Percentiles rank a stretch among this genome's conserved stretches.
Evolutionary conservation across 2,329 filamentous ascomycete species (phyloP).

Genomic region (Fusarium acutatum): DNA sequence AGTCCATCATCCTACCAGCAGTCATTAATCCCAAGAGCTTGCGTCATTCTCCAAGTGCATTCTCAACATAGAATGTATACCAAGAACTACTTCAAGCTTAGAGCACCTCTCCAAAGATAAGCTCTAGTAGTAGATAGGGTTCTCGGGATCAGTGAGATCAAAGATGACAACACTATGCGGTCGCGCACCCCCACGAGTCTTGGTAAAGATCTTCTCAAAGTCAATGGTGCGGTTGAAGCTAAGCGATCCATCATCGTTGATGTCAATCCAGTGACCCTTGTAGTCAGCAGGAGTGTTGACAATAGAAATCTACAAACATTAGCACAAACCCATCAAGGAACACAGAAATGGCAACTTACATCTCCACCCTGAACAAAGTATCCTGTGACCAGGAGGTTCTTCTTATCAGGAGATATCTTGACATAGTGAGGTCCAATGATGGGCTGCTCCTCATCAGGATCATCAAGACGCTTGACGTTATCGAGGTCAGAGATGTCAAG

Average conservation of each 20-base stretch:
- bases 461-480: conserved; percentile 68
- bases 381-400: conserved; percentile 70
- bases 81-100: background rate
- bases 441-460: conserved; percentile 66
- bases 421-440: conserved; percentile 70
- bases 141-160: conserved; percentile 62
- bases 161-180: conserved; percentile 66
- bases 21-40: background rate
- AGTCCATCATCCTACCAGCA: too few relatives aligned
- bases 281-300: conserved; percentile 69
- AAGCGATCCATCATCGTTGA: conserved; percentile 62
- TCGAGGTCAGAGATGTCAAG: conserved; percentile 57
- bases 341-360: conserved; percentile 28
- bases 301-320: conserved; percentile 55
- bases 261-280: conserved; percentile 70
- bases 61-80: background rate
- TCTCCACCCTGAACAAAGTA: conserved; percentile 72
- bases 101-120: background rate
- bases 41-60: too few relatives aligned
- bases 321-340: rapidly evolving
- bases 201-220: conserved; percentile 61
- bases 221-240: conserved; percentile 68
- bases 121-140: conserved; percentile 58
- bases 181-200: conserved; percentile 62
- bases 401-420: conserved; percentile 71